These are phyloP conservation scores for Thalassiosira exigua DNA, from an alignment of 352 stramenopile species.

Conservation along the genomic window DNA sequence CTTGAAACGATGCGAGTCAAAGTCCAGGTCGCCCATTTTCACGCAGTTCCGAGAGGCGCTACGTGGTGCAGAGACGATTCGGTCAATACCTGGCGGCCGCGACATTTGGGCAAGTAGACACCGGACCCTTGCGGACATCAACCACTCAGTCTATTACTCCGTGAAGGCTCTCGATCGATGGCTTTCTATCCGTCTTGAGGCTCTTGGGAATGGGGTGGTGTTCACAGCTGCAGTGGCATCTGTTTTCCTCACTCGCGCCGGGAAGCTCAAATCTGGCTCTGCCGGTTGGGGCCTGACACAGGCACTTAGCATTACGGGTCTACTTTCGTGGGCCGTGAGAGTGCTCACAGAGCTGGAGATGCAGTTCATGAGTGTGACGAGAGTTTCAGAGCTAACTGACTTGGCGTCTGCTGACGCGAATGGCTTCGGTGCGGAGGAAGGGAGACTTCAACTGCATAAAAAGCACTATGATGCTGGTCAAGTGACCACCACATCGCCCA, in stretches of 20 bases:
- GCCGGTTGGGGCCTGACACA: conserved; percentile 82
- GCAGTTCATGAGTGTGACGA: conserved; percentile 75
- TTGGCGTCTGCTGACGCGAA: conserved; percentile 46
- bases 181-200: conserved; percentile 75
- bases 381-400: conserved; percentile 72
- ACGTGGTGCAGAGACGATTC: conserved; percentile 72
- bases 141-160: conserved; percentile 70
- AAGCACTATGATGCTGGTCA: neutral
- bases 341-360: conserved; percentile 60
- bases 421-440: conserved; percentile 43
- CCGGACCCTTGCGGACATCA: conserved; percentile 58
- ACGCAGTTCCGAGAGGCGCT: conserved; percentile 81
- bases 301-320: conserved; percentile 78
- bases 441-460: conserved; percentile 18
- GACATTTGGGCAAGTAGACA: conserved; percentile 61
- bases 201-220: conserved; percentile 76
- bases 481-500: conserved; percentile 5
- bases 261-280: conserved; percentile 59
- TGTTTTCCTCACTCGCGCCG: conserved; percentile 60
- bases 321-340: conserved; percentile 64
- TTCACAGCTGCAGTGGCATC: conserved; percentile 66
- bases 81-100: conserved; percentile 53
- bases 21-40: conserved; percentile 76
- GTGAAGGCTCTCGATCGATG: conserved; percentile 80
- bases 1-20: conserved; percentile 77